These are phyloP conservation scores for Phaeotremella skinneri DNA, from an alignment of 768 basidiomycete species.

Conservation along the genomic window DNA sequence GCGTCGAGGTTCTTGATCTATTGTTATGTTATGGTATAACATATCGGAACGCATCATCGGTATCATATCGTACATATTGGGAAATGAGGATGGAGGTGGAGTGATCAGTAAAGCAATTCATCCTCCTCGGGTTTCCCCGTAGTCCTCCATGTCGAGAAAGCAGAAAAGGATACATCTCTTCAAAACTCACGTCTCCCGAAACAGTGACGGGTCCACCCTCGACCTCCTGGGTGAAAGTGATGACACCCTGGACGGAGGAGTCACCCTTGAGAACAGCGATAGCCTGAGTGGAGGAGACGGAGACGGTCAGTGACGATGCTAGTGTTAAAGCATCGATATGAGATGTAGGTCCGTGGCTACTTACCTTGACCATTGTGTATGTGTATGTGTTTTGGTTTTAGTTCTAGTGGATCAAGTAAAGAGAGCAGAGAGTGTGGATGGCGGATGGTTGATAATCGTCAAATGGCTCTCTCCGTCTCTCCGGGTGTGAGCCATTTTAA, in stretches of 20 bases:
- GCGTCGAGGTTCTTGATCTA: constrained; percentile 62
- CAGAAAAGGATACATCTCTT: no score
- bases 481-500: no score
- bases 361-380: constrained; percentile 45
- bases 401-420: constrained; percentile 4
- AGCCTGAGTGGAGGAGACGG: constrained; percentile 53
- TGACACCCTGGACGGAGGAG: constrained; percentile 62
- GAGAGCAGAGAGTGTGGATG: neutral
- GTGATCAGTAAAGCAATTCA: constrained; percentile 4
- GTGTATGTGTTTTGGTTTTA: constrained; percentile 3
- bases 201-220: constrained; percentile 60
- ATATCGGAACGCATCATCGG: neutral
- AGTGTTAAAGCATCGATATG: neutral
- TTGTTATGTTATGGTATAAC: neutral
- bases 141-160: no score
- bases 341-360: constrained; percentile 7
- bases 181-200: constrained; percentile 56
- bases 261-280: constrained; percentile 64
- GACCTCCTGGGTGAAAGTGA: constrained; percentile 63
- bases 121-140: neutral
- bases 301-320: constrained; percentile 1
- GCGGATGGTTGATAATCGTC: neutral
- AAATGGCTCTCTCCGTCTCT: no score
- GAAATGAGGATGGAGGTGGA: neutral
- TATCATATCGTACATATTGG: neutral